These are phyloP conservation scores for Lolium multiflorum DNA, from an alignment of 176 grass and related monocot genomes.

Conservation along the genomic window DNA sequence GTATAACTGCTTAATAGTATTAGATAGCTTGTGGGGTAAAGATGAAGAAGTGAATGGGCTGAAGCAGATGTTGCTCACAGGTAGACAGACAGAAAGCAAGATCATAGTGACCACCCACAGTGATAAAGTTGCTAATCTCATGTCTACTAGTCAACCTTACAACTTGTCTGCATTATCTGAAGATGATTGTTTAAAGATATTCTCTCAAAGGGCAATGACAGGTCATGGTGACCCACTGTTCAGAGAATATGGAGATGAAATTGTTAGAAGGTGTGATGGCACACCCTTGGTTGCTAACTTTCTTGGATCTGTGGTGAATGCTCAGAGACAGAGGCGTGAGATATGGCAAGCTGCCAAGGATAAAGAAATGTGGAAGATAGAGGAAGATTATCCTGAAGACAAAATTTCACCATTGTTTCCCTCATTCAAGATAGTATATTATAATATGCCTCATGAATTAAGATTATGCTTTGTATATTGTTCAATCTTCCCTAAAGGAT, in stretches of 20 bases:
- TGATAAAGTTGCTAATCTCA: constrained; percentile 48
- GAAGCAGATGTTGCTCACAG: constrained; percentile 48
- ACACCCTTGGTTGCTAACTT: constrained; percentile 56
- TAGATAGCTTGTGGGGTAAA: constrained; percentile 55
- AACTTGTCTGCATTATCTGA: constrained; percentile 48
- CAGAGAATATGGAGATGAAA: constrained; percentile 53
- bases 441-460: constrained; percentile 54
- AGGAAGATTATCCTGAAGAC: constrained; percentile 50
- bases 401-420: constrained; percentile 49
- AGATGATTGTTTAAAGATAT: constrained; percentile 56
- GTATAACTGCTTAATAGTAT: constrained; percentile 48
- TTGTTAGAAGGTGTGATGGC: constrained; percentile 53
- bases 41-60: constrained; percentile 53
- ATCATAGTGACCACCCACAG: constrained; percentile 65
- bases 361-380: constrained; percentile 53
- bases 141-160: constrained; percentile 42
- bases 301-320: constrained; percentile 56
- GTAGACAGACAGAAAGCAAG: constrained; percentile 46
- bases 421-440: constrained; percentile 56
- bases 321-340: constrained; percentile 46
- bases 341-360: constrained; percentile 49
- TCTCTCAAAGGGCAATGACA: constrained; percentile 50
- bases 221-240: constrained; percentile 41
- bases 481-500: constrained; percentile 65
- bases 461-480: constrained; percentile 68